Base-by-base conservation (phyloP, 2,329 filamentous ascomycete genomes). In the Myriosclerotinia scirpicola region DNA sequence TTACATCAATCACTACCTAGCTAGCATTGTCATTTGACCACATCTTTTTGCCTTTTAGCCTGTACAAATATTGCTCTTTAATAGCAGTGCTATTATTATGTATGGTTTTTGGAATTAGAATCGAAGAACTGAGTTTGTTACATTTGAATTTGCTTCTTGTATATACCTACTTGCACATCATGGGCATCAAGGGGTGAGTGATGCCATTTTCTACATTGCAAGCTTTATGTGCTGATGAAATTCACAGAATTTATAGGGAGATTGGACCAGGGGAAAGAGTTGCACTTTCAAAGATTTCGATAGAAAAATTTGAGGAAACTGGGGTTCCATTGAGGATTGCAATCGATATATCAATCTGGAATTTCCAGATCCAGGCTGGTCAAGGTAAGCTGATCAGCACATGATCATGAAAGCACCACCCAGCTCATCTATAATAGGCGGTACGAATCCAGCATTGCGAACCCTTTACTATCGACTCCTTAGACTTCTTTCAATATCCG, bases 331-430 rank as follows among this genome's bases (percentile, higher is more conserved):
- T 98, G 52, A 89, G 93, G 52, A 83, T 99, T 56, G 95, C 95
- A 50, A 90, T 99, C 70, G 95, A 99, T 76, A 90, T 96, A 72
- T 92, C 93, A 3, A 98, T 99, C 75, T 99, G 95, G 95, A 90
- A 97, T 54, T 98, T 97, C 75, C 95, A 99, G 75, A 89, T 89
- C 15, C 93, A 96, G 75, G 89, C 92, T 17, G 91, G 91, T 22
- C 87, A 88, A 80, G 92, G 87, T 85, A 74, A 42, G 73, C 67
- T 22, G 14, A 42, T 38, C 66, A 54, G 46, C 48, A 46, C 22
- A 53, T 26, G 17, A 64, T 54, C 63, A 50, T 26, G 50, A 60
- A 50, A 22, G 30, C 30, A 34, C 30, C 63, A n/a, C n/a, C 22
- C 34, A 20, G 42, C 53, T 36, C 58, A 71, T 72, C 59, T 72